phyloP scores from a whole-genome alignment of 1,139 yeast species.

The Blastobotrys serpentis region DNA sequence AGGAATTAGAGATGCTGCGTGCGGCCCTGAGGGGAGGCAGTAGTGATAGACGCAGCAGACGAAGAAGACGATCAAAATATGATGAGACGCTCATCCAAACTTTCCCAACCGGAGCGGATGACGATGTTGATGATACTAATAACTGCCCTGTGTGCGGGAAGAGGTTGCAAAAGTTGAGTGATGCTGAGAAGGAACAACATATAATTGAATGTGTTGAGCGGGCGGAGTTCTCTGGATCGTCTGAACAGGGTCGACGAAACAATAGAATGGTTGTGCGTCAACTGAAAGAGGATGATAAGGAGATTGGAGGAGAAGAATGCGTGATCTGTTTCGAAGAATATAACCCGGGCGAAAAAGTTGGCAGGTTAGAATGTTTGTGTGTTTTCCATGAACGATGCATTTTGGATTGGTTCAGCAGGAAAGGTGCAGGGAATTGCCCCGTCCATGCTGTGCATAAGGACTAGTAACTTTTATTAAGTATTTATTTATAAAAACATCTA shows the following conservation, averaged over 20 bases:
- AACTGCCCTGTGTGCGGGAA: conserved; percentile 58
- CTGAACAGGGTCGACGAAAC: conserved; percentile 47
- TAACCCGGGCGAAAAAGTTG: conserved; percentile 82
- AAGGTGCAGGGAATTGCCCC: conserved; percentile 85
- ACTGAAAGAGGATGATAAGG: conserved; percentile 53
- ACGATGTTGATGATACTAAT: conserved; percentile 39
- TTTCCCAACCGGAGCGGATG: conserved; percentile 24
- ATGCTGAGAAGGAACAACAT: conserved; percentile 49
- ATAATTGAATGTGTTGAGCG: conserved; percentile 64
- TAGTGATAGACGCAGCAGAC: conserved; percentile 6
- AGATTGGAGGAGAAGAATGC: conserved; percentile 58
- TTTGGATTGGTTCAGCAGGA: conserved; percentile 82
- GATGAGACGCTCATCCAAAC: conserved; percentile 34
- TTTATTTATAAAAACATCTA: background rate
- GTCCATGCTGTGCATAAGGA: conserved; percentile 56
- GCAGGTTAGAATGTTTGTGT: conserved; percentile 89
- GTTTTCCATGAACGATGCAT: conserved; percentile 90
- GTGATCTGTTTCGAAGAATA: conserved; percentile 91
- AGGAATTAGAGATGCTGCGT: conserved; percentile 58
- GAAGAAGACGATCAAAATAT: conserved; percentile 15
- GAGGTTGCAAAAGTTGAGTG: conserved; percentile 34
- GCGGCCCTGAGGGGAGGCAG: conserved; percentile 26
- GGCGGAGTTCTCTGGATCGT: conserved; percentile 67
- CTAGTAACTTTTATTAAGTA: background rate
- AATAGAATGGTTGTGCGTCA: conserved; percentile 86